phyloP scores from a whole-genome alignment of 352 stramenopile genomes.

The Phytophthora colocasiae region DNA sequence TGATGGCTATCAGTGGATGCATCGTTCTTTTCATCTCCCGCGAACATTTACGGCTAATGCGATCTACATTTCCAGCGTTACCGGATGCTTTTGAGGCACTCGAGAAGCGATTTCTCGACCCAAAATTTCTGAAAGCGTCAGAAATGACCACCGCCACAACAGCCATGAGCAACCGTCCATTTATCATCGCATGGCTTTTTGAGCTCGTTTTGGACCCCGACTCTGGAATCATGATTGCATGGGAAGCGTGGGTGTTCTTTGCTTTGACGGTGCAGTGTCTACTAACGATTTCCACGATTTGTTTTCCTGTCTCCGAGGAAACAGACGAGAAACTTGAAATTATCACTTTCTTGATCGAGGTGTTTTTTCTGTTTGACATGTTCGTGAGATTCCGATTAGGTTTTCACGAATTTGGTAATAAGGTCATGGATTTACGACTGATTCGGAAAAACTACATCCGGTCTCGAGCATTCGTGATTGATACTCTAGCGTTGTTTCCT shows the following conservation, averaged over 20 bases:
- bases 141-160: slow-evolving; percentile 24
- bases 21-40: slow-evolving; percentile 64
- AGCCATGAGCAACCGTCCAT: slow-evolving; percentile 4
- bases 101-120: slow-evolving; percentile 57
- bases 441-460: slow-evolving; percentile 59
- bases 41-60: slow-evolving; percentile 54
- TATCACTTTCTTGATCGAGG: slow-evolving; percentile 50
- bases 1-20: slow-evolving; percentile 58
- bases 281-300: slow-evolving; percentile 56
- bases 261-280: slow-evolving; percentile 60
- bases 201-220: slow-evolving; percentile 61
- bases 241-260: slow-evolving; percentile 68
- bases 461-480: slow-evolving; percentile 53
- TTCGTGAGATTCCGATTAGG: slow-evolving; percentile 57
- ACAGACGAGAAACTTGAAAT: slow-evolving; percentile 22
- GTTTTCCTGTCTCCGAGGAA: slow-evolving; percentile 35
- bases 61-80: slow-evolving; percentile 38
- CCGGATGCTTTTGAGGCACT: slow-evolving; percentile 44
- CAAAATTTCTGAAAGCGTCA: slow-evolving; percentile 58
- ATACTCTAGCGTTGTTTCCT: slow-evolving; percentile 56
- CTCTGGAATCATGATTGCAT: slow-evolving; percentile 51
- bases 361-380: slow-evolving; percentile 63
- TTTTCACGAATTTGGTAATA: slow-evolving; percentile 78
- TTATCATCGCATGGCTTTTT: slow-evolving; percentile 15
- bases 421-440: slow-evolving; percentile 55